Conservation (phyloP, 805 yeast genomes). For the Wickerhamomyces alni region DNA sequence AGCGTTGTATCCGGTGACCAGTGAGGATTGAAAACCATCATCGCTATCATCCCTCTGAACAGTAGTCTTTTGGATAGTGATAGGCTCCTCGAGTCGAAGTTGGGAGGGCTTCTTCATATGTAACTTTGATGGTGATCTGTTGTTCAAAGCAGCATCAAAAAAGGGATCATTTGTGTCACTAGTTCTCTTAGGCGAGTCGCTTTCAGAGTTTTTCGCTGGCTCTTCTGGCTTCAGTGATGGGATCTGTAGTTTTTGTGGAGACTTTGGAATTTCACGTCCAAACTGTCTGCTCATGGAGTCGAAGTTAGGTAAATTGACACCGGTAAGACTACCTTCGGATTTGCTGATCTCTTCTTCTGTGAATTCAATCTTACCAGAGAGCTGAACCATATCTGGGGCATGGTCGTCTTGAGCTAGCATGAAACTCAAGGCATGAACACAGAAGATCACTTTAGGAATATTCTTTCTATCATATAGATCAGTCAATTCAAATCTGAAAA, state of each 20-base stretch:
- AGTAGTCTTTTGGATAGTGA: neutral
- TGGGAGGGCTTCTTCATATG: too few species aligned
- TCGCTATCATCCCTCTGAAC: neutral
- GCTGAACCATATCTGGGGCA: slow-evolving; percentile 55
- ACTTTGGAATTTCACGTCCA: slow-evolving; percentile 20
- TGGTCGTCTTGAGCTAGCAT: slow-evolving; percentile 50
- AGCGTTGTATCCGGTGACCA: slow-evolving; percentile 12
- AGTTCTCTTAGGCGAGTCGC: too few species aligned
- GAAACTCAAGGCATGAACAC: slow-evolving; percentile 82
- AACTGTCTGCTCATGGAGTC: slow-evolving; percentile 42
- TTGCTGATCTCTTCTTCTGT: slow-evolving; percentile 59
- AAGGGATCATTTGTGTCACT: too few species aligned
- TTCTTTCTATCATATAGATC: slow-evolving; percentile 90
- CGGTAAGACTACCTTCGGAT: slow-evolving; percentile 62
- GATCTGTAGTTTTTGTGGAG: slow-evolving; percentile 18
- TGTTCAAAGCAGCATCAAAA: too few species aligned
- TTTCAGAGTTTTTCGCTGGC: too few species aligned
- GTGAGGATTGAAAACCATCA: slow-evolving; percentile 4
- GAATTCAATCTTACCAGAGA: slow-evolving; percentile 60
- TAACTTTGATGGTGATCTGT: too few species aligned
- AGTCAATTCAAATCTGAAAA: slow-evolving; percentile 85
- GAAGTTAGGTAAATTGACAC: slow-evolving; percentile 74
- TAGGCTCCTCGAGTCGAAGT: neutral
- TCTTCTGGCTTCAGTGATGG: slow-evolving; percentile 6
- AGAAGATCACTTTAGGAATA: slow-evolving; percentile 89